phyloP scores from a whole-genome alignment of 2,329 filamentous ascomycete genomes.

The Neodidymelliopsis sp. region DNA sequence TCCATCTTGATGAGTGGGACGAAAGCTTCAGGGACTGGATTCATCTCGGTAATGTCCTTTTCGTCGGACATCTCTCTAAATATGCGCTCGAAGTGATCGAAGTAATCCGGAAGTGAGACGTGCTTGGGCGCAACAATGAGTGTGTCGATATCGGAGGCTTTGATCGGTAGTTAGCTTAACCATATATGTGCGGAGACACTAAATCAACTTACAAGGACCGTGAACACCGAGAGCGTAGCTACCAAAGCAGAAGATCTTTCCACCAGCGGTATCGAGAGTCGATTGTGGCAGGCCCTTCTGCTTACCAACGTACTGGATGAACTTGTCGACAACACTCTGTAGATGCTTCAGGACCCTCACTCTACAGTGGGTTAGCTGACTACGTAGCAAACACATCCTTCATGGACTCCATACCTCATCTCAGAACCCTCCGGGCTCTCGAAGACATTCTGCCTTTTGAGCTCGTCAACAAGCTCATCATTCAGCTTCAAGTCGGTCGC shows the following conservation, averaged over 20 bases:
- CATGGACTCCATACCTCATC: conserved; percentile 67
- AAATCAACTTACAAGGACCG: conserved; percentile 68
- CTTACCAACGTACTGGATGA: conserved; percentile 81
- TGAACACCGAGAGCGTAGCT: conserved; percentile 95
- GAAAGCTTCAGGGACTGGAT: conserved; percentile 86
- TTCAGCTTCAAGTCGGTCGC: conserved; percentile 78
- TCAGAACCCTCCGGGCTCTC: conserved; percentile 83
- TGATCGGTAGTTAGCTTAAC: conserved; percentile 8
- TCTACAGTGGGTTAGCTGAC: conserved; percentile 55
- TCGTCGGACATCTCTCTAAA: conserved; percentile 77
- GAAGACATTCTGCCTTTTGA: conserved; percentile 91
- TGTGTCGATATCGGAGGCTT: conserved; percentile 96
- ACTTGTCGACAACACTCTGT: conserved; percentile 81
- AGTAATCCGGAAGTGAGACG: conserved; percentile 89
- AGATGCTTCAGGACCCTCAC: conserved; percentile 77
- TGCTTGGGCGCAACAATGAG: conserved; percentile 91
- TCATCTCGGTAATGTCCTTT: conserved; percentile 83
- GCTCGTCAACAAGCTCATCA: conserved; percentile 79
- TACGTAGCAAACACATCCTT: not conserved
- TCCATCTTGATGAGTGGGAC: conserved; percentile 98
- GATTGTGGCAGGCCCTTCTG: conserved; percentile 77
- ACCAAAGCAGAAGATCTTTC: conserved; percentile 94
- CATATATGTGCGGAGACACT: not conserved
- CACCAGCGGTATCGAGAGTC: conserved; percentile 82
- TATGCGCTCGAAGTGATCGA: conserved; percentile 82